phyloP scores from a whole-genome alignment of 176 grass and related monocot species.

The Microstegium vimineum region DNA sequence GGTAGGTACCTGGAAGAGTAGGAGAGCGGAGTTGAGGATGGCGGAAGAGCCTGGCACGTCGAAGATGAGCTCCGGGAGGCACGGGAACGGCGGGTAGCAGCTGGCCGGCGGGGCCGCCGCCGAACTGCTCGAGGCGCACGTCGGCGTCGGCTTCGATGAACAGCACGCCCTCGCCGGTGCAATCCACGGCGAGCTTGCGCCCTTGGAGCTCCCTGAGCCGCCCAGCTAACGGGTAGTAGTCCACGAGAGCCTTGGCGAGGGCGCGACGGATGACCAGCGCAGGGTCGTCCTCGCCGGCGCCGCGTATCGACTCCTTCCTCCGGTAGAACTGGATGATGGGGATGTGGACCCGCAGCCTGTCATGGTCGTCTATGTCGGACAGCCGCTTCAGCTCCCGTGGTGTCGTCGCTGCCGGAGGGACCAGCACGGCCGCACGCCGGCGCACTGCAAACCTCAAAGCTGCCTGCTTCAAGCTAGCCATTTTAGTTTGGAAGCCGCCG shows the following conservation, averaged over 20 bases:
- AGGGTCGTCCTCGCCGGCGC: constrained; percentile 49
- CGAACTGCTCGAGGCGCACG: constrained; percentile 77
- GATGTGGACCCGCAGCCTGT: constrained; percentile 70
- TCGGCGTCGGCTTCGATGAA: constrained; percentile 86
- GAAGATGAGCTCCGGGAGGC: constrained; percentile 60
- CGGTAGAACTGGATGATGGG: constrained; percentile 78
- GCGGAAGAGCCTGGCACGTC: constrained; percentile 52
- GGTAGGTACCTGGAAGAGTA: constrained; percentile 54
- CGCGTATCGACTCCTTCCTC: constrained; percentile 12
- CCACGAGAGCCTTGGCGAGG: constrained; percentile 63
- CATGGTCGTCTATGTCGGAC: constrained; percentile 84
- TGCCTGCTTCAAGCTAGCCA: too few relatives aligned
- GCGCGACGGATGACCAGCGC: constrained; percentile 54
- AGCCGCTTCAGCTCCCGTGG: constrained; percentile 65
- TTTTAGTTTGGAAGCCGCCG: too few relatives aligned
- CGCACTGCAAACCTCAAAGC: constrained; percentile 35
- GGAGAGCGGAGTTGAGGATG: constrained; percentile 45
- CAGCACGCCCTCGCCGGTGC: constrained; percentile 73
- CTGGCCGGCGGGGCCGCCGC: constrained; percentile 12
- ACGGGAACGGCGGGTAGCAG: constrained; percentile 73
- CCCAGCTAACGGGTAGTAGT: constrained; percentile 81
- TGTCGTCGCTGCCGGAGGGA: constrained; percentile 45
- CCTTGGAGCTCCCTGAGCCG: constrained; percentile 53
- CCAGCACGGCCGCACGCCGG: constrained; percentile 42
- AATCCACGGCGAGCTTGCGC: constrained; percentile 76